phyloP scores from a whole-genome alignment of 2,329 filamentous ascomycete species.

The Ophiostoma perfectum region DNA sequence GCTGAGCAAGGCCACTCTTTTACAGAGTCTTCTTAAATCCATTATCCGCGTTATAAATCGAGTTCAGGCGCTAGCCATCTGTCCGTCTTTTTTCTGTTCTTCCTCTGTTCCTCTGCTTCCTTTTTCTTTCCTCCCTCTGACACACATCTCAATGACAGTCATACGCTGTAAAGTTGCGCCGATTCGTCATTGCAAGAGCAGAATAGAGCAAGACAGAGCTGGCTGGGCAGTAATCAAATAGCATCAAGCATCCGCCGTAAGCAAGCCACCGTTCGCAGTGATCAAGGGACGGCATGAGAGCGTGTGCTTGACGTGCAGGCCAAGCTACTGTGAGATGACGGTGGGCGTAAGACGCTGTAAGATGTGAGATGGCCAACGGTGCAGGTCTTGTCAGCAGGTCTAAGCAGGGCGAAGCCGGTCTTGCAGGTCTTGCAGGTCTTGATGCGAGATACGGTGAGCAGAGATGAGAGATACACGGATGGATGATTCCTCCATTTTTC shows the following conservation, averaged over 20 bases:
- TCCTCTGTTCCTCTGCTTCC: neutral
- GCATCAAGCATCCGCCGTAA: too few relatives aligned
- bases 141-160: neutral
- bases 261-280: neutral
- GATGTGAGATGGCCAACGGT: neutral
- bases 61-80: neutral
- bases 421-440: neutral
- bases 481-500: neutral
- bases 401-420: neutral
- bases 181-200: neutral
- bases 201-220: neutral
- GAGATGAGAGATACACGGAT: neutral
- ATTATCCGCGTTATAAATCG: slow-evolving; percentile 5
- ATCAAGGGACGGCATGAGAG: neutral
- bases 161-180: slow-evolving; percentile 12
- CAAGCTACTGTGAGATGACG: neutral
- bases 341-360: neutral
- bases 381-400: neutral
- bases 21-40: neutral
- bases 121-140: neutral
- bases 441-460: neutral
- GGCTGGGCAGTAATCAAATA: neutral
- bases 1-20: neutral
- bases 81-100: neutral
- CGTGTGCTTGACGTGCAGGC: neutral